Conservation (phyloP, 768 basidiomycete genomes). For the Xerocomellus intermedius region DNA sequence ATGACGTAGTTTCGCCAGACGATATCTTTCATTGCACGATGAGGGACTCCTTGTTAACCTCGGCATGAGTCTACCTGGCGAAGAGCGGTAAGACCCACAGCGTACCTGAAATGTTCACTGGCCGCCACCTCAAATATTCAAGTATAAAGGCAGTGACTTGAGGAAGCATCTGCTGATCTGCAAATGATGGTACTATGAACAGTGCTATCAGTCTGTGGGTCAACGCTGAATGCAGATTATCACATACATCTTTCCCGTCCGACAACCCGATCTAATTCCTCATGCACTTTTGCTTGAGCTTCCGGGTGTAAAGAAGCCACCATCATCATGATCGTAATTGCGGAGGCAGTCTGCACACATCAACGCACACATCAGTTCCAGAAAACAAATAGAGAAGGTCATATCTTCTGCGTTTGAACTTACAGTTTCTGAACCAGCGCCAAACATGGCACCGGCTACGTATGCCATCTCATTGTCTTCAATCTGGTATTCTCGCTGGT, state of each 20-base stretch:
- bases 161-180: conserved; percentile 1
- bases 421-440: conserved; percentile 11
- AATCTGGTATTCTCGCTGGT: background rate
- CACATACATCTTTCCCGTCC: conserved; percentile 9
- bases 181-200: conserved; percentile 5
- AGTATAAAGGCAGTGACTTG: conserved; percentile 1
- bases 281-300: conserved; percentile 6
- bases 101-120: background rate
- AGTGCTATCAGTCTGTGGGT: background rate
- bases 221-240: background rate
- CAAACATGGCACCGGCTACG: conserved; percentile 8
- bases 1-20: conserved; percentile 6
- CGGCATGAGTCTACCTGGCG: background rate
- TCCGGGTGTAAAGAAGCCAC: conserved; percentile 5
- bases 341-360: conserved; percentile 7
- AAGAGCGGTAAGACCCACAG: background rate
- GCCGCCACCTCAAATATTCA: conserved; percentile 4
- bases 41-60: background rate
- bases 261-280: conserved; percentile 4
- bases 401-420: background rate
- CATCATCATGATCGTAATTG: conserved; percentile 7
- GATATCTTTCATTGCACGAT: conserved; percentile 5
- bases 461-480: conserved; percentile 1
- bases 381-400: background rate
- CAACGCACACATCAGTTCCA: too few species aligned